These are phyloP conservation scores for Ustilago crameri DNA, from an alignment of 1,284 basidiomycete genomes.

Conservation along the genomic window DNA sequence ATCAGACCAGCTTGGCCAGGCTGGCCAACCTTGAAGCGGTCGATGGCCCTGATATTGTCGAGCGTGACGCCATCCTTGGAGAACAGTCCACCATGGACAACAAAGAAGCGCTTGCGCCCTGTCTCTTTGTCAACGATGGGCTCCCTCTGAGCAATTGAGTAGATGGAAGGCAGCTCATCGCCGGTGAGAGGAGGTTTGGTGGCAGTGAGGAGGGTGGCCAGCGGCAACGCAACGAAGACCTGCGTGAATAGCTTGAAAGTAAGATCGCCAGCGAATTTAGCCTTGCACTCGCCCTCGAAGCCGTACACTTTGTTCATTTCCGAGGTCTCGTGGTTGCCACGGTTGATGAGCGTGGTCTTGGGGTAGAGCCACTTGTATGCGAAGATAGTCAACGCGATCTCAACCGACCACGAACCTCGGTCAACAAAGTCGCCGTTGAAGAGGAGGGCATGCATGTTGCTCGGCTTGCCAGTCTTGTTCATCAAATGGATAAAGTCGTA, in stretches of 20 bases:
- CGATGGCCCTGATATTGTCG: slow-evolving; percentile 88
- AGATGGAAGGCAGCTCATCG: slow-evolving; percentile 49
- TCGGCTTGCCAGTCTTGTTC: slow-evolving; percentile 77
- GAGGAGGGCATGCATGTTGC: slow-evolving; percentile 60
- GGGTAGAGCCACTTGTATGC: slow-evolving; percentile 84
- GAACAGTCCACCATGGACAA: slow-evolving; percentile 91
- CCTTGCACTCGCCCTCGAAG: slow-evolving; percentile 93
- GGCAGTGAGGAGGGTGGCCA: slow-evolving; percentile 85
- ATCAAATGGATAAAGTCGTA: slow-evolving; percentile 92
- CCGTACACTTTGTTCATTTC: slow-evolving; percentile 77
- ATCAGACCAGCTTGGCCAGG: slow-evolving; percentile 95
- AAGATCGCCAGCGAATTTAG: slow-evolving; percentile 63
- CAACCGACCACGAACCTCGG: slow-evolving; percentile 95
- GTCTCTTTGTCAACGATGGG: slow-evolving; percentile 81
- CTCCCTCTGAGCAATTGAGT: slow-evolving; percentile 55
- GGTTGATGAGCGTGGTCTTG: slow-evolving; percentile 70
- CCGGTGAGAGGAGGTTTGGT: slow-evolving; percentile 73
- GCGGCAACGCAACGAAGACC: slow-evolving; percentile 71
- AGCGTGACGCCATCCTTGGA: slow-evolving; percentile 92
- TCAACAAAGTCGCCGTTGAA: slow-evolving; percentile 76
- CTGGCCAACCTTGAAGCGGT: slow-evolving; percentile 82
- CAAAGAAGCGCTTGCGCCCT: slow-evolving; percentile 86
- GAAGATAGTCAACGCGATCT: slow-evolving; percentile 92
- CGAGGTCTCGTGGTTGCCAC: slow-evolving; percentile 96
- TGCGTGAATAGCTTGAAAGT: slow-evolving; percentile 67